Evolutionary conservation across 176 grass and related monocot species (phyloP).

Genomic region (Canna indica): DNA sequence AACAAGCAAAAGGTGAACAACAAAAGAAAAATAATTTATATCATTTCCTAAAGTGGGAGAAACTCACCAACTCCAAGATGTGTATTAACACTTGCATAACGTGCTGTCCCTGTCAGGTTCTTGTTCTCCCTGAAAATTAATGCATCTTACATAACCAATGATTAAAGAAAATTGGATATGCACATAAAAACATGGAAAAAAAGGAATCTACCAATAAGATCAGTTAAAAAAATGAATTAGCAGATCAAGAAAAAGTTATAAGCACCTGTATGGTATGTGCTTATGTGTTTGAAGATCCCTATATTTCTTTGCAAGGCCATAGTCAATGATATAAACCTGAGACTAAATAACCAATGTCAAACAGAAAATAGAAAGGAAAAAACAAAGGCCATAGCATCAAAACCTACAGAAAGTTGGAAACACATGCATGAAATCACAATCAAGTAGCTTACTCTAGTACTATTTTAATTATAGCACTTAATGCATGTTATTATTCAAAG

Average conservation of each 20-base stretch:
- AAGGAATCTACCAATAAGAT: neutral
- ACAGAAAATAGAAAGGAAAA: neutral
- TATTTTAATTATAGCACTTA: neutral
- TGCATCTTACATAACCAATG: neutral
- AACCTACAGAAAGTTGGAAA: neutral
- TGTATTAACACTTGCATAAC: slow-evolving; percentile 80
- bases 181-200: neutral
- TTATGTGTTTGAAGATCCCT: slow-evolving; percentile 73
- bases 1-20: neutral
- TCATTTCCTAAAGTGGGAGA: neutral
- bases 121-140: slow-evolving; percentile 52
- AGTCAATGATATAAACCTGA: slow-evolving; percentile 83
- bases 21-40: neutral
- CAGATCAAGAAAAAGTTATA: neutral
- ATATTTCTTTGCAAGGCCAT: slow-evolving; percentile 81
- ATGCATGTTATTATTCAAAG: neutral
- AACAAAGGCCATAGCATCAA: neutral
- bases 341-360: neutral
- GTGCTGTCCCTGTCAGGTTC: slow-evolving; percentile 72
- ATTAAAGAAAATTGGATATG: neutral
- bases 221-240: neutral
- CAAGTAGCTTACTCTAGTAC: neutral
- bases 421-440: neutral
- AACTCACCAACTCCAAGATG: slow-evolving; percentile 76
- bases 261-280: slow-evolving; percentile 70